phyloP scores from a whole-genome alignment of 2,329 filamentous ascomycete genomes.

The Elsinoe perseae region DNA sequence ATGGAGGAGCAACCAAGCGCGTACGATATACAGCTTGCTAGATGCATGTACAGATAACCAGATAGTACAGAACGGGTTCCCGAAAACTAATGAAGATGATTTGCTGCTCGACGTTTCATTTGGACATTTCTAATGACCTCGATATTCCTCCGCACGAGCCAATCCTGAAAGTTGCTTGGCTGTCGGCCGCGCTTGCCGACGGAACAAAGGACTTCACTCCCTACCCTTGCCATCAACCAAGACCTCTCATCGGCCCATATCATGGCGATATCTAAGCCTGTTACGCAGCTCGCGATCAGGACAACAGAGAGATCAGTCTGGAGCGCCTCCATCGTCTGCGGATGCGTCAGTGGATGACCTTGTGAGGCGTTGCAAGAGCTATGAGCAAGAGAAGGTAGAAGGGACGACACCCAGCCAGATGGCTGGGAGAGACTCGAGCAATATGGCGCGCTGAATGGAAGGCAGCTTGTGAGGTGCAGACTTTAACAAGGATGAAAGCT shows the following conservation, averaged over 20 bases:
- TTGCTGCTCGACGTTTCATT: conserved; percentile 7
- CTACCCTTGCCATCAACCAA: neutral
- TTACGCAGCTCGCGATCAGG: too few species aligned
- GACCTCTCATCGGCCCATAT: neutral
- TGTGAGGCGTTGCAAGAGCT: neutral
- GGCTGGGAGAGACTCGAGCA: neutral
- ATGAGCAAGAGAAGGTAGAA: neutral
- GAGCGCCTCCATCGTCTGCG: neutral
- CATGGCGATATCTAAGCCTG: too few species aligned
- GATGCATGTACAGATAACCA: neutral
- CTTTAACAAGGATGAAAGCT: neutral
- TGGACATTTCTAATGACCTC: conserved; percentile 14
- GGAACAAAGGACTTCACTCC: conserved; percentile 10
- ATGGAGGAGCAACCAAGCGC: neutral
- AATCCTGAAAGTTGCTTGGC: conserved; percentile 6
- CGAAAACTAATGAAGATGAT: neutral
- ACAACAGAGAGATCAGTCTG: too few species aligned
- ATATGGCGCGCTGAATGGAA: neutral
- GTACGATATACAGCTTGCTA: neutral
- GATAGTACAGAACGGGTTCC: neutral
- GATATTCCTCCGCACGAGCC: conserved; percentile 16
- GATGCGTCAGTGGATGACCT: neutral
- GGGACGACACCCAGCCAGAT: neutral
- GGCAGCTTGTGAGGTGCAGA: neutral
- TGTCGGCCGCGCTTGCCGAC: conserved; percentile 6